phyloP scores from a whole-genome alignment of 176 grass and related monocot genomes.

The Oropetium thomaeum region DNA sequence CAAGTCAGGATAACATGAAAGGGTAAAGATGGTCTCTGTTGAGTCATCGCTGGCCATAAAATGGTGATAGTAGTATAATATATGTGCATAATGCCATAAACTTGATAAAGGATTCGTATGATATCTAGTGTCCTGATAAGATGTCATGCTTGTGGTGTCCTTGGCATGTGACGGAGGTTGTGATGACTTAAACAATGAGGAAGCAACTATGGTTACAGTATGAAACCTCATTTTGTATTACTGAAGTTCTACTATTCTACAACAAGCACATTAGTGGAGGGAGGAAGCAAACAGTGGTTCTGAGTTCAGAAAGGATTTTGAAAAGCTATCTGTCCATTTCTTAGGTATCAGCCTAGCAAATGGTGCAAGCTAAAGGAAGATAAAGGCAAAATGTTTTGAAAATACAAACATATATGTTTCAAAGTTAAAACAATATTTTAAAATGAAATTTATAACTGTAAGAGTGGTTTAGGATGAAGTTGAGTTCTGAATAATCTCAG shows the following conservation, averaged over 20 bases:
- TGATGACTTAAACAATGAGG: neutral
- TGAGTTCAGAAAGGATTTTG: neutral
- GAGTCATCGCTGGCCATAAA: no score
- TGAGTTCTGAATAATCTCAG: neutral
- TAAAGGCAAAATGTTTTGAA: no score
- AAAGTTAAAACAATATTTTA: no score
- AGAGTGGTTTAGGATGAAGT: neutral
- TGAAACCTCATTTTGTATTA: neutral
- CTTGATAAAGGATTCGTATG: neutral
- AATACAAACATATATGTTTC: neutral
- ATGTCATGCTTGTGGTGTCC: neutral
- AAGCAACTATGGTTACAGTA: neutral
- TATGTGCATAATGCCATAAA: neutral
- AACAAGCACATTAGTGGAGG: neutral
- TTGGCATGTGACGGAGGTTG: neutral
- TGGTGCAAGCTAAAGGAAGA: neutral
- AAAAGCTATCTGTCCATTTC: neutral
- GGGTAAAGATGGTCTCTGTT: no score
- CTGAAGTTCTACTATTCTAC: neutral
- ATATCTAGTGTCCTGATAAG: neutral
- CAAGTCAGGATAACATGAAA: neutral
- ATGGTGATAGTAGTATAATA: no score
- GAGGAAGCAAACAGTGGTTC: neutral
- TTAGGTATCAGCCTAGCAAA: neutral
- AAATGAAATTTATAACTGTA: no score